phyloP scores from a whole-genome alignment of 805 yeast genomes.

The Sugiyamaella floridensis region DNA sequence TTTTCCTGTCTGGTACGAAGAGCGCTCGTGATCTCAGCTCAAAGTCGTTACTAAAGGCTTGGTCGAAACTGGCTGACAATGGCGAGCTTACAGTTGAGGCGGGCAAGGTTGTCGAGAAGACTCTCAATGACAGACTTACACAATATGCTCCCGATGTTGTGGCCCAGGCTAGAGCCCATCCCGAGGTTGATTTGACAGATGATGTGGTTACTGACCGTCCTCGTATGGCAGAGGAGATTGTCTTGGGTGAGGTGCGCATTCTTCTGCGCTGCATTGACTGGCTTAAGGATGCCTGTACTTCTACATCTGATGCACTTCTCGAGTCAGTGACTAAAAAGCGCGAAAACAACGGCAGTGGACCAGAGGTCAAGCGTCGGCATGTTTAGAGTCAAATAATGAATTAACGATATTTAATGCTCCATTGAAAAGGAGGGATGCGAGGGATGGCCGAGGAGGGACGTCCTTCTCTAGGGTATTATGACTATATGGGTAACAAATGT shows the following conservation, averaged over 20 bases:
- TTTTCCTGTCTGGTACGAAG: conserved; percentile 1
- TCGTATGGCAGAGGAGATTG: conserved; percentile 24
- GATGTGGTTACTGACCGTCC: conserved; percentile 10
- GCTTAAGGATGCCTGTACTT: conserved; percentile 11
- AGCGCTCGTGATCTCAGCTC: conserved; percentile 8
- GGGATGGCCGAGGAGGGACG: too few relatives aligned
- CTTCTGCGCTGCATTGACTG: conserved; percentile 22
- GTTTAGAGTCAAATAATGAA: neutral
- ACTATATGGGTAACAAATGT: neutral
- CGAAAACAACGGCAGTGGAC: neutral
- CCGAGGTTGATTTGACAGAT: neutral
- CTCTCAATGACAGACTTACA: conserved; percentile 15
- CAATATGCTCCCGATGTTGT: conserved; percentile 18
- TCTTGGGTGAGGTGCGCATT: conserved; percentile 24
- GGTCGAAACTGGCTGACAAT: conserved; percentile 11
- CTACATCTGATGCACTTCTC: neutral
- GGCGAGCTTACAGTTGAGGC: conserved; percentile 12
- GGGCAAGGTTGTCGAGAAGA: conserved; percentile 8
- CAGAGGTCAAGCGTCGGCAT: neutral
- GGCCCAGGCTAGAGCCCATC: neutral
- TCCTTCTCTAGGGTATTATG: too few relatives aligned
- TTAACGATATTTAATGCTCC: neutral
- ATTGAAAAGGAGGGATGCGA: neutral
- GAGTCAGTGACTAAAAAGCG: neutral
- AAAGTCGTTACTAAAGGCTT: conserved; percentile 8